Percentiles rank a stretch among this genome's conserved stretches.
phyloP scores from a whole-genome alignment of 495 filamentous ascomycete species.

The Tuber calosporum region DNA sequence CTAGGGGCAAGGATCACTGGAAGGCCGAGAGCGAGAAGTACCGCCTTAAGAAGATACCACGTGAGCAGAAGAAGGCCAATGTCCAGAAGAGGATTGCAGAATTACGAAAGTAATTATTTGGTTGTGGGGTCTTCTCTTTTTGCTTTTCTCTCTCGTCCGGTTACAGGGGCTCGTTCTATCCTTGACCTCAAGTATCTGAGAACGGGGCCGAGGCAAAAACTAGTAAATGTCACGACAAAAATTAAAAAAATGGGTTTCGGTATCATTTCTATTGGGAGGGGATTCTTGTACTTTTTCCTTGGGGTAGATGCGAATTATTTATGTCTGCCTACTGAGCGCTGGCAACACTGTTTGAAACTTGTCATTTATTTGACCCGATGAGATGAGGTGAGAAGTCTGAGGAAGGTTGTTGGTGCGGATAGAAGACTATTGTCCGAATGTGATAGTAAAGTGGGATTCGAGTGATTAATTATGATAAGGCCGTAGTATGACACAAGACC shows the following conservation, averaged over 20 bases:
- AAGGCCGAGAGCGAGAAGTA: slow-evolving; percentile 94
- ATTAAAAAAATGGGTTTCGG: neutral
- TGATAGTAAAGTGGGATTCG: neutral
- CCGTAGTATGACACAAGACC: neutral
- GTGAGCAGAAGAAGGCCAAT: slow-evolving; percentile 66
- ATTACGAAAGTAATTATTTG: slow-evolving; percentile 47
- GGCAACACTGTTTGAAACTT: neutral
- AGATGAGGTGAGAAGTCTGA: neutral
- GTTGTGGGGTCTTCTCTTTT: slow-evolving; percentile 1
- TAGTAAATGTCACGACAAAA: neutral
- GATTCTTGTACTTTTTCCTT: neutral
- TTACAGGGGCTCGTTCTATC: neutral
- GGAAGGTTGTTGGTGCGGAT: neutral
- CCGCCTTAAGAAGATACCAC: slow-evolving; percentile 64
- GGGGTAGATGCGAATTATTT: neutral
- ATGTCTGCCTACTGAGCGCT: neutral
- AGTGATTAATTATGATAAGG: neutral
- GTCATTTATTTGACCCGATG: neutral
- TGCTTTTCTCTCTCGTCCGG: slow-evolving; percentile 9
- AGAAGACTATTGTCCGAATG: neutral
- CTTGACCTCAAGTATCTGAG: neutral
- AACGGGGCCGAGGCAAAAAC: neutral
- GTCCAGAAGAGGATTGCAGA: slow-evolving; percentile 85
- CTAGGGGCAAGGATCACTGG: slow-evolving; percentile 95
- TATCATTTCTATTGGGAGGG: neutral